Evolutionary conservation across 1,284 basidiomycete species (phyloP).

Genomic region (Malassezia sympodialis): DNA sequence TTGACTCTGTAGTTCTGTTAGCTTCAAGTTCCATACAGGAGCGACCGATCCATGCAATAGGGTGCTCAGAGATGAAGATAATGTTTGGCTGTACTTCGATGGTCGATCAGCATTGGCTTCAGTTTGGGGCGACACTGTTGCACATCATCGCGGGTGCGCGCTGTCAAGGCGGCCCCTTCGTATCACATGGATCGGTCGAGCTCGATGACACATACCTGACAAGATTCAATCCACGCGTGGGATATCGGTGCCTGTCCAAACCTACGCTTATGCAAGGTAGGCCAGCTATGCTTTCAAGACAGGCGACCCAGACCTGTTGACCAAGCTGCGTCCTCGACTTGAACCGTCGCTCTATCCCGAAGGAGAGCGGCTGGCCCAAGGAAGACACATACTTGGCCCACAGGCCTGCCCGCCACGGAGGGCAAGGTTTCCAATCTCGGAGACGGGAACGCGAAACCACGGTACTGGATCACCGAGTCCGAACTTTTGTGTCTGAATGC

Average conservation of each 20-base stretch:
- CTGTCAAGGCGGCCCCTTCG: background rate
- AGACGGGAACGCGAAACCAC: constrained; percentile 20
- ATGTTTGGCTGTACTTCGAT: constrained; percentile 20
- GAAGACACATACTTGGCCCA: background rate
- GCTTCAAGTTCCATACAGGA: background rate
- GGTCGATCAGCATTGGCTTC: constrained; percentile 20
- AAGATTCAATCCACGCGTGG: background rate
- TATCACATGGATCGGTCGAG: background rate
- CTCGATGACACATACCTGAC: background rate
- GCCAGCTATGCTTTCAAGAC: background rate
- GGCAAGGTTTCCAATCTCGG: constrained; percentile 15
- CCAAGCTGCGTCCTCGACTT: background rate
- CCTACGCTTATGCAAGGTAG: constrained; percentile 7
- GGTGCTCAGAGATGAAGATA: constrained; percentile 17
- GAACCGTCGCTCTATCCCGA: constrained; percentile 15
- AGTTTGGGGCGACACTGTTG: constrained; percentile 21
- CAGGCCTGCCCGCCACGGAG: constrained; percentile 8
- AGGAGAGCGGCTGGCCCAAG: constrained; percentile 13
- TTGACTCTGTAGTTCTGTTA: background rate
- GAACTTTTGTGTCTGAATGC: constrained; percentile 17
- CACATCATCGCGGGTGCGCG: constrained; percentile 13
- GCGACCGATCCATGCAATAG: background rate
- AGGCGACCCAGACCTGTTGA: background rate
- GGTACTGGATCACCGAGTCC: constrained; percentile 14
- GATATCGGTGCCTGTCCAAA: constrained; percentile 9